Evolutionary conservation across 106 monocot genomes (phyloP).

Genomic region (Dioscorea alata): DNA sequence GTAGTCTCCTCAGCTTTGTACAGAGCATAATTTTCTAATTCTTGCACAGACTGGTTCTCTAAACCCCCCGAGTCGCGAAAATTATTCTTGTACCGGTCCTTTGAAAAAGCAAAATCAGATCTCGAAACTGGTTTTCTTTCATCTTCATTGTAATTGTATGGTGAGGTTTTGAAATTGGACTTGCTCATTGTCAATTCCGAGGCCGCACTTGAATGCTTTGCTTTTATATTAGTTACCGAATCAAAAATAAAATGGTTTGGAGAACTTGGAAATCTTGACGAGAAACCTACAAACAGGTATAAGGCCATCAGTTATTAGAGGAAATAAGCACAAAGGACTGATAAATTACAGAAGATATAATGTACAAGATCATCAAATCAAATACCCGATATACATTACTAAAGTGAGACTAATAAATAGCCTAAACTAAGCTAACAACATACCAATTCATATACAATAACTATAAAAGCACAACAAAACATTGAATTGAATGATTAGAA

Average conservation of each 20-base stretch:
- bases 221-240: too few relatives aligned
- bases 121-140: slow-evolving; percentile 17
- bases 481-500: too few relatives aligned
- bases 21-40: slow-evolving; percentile 68
- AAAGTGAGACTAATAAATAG: background rate
- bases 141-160: slow-evolving; percentile 18
- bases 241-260: slow-evolving; percentile 59
- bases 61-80: slow-evolving; percentile 49
- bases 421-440: background rate
- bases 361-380: background rate
- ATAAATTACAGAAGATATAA: slow-evolving; percentile 5
- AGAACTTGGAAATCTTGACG: too few relatives aligned
- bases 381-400: background rate
- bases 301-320: background rate
- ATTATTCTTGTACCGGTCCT: slow-evolving; percentile 39
- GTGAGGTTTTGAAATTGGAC: slow-evolving; percentile 8
- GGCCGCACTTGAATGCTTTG: slow-evolving; percentile 26
- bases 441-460: too few relatives aligned
- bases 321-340: background rate
- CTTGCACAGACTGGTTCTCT: slow-evolving; percentile 74
- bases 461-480: too few relatives aligned
- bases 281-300: too few relatives aligned
- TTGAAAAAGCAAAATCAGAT: slow-evolving; percentile 12
- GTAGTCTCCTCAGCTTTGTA: slow-evolving; percentile 84
- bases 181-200: slow-evolving; percentile 17